These are phyloP conservation scores for Pharnaceum exiguum DNA, from an alignment of 148 eudicot species.

Conservation along the genomic window DNA sequence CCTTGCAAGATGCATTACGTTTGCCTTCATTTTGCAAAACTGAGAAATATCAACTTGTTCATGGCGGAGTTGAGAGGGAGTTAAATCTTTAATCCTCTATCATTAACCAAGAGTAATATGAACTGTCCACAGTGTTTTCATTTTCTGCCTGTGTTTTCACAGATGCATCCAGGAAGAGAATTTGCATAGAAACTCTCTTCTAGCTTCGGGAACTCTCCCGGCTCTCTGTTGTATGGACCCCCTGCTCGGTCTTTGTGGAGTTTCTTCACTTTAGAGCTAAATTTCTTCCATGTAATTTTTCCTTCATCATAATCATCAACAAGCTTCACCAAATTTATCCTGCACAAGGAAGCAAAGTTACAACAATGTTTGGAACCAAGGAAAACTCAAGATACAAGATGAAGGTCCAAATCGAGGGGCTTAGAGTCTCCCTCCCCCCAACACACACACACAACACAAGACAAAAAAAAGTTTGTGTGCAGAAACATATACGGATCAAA, in stretches of 20 bases:
- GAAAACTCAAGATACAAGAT: background rate
- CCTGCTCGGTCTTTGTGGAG: conserved; percentile 68
- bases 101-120: background rate
- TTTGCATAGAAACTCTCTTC: conserved; percentile 98
- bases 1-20: background rate
- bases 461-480: too few relatives aligned
- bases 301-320: conserved; percentile 76
- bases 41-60: conserved; percentile 3
- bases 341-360: conserved; percentile 22
- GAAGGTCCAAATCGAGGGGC: too few relatives aligned
- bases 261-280: conserved; percentile 69
- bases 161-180: conserved; percentile 91
- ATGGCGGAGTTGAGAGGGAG: background rate
- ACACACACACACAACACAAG: too few relatives aligned
- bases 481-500: too few relatives aligned
- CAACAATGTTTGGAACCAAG: background rate
- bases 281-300: conserved; percentile 65
- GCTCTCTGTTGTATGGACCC: conserved; percentile 69
- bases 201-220: conserved; percentile 83
- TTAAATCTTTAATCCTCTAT: background rate
- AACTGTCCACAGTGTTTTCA: background rate
- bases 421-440: too few relatives aligned
- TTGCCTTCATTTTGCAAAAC: background rate
- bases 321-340: conserved; percentile 75
- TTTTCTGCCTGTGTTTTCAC: conserved; percentile 36